Evolutionary conservation across 176 grass and related monocot genomes (phyloP).

Genomic region (Pontederia crassipes): DNA sequence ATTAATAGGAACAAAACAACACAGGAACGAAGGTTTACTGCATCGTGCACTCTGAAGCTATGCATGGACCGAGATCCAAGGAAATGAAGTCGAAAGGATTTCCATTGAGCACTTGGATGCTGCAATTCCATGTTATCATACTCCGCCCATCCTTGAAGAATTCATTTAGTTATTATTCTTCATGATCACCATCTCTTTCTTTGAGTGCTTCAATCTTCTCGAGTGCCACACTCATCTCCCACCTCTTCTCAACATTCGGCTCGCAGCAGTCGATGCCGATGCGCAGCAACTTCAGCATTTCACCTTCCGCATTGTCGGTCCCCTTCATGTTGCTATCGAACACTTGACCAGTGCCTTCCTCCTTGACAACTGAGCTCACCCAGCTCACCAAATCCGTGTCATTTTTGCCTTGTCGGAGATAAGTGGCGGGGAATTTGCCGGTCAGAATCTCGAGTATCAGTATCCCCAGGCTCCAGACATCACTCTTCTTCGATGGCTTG

Average conservation of each 20-base stretch:
- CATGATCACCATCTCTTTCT: conserved; percentile 32
- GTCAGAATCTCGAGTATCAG: conserved; percentile 68
- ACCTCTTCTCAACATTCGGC: conserved; percentile 27
- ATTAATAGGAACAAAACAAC: too few species aligned
- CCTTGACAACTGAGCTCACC: conserved; percentile 66
- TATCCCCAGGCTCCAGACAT: conserved; percentile 92
- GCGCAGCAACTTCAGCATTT: conserved; percentile 80
- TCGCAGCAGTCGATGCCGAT: conserved; percentile 78
- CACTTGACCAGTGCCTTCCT: conserved; percentile 58
- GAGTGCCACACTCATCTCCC: conserved; percentile 44
- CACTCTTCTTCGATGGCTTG: conserved; percentile 59
- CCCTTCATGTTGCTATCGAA: conserved; percentile 60
- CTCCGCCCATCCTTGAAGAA: background rate
- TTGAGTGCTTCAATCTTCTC: conserved; percentile 57
- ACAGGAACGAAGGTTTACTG: too few species aligned
- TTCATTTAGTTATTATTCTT: conserved; percentile 9
- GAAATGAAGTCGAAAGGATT: too few species aligned
- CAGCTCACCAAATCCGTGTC: conserved; percentile 54
- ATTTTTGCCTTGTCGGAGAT: conserved; percentile 35
- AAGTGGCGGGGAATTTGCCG: conserved; percentile 66
- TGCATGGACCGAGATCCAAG: too few species aligned
- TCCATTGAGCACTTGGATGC: too few species aligned
- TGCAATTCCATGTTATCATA: too few species aligned
- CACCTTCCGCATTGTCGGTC: conserved; percentile 40
- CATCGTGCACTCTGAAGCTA: too few species aligned